Evolutionary conservation across 805 yeast genomes (phyloP).

Genomic region (Metschnikowia reukaufii): DNA sequence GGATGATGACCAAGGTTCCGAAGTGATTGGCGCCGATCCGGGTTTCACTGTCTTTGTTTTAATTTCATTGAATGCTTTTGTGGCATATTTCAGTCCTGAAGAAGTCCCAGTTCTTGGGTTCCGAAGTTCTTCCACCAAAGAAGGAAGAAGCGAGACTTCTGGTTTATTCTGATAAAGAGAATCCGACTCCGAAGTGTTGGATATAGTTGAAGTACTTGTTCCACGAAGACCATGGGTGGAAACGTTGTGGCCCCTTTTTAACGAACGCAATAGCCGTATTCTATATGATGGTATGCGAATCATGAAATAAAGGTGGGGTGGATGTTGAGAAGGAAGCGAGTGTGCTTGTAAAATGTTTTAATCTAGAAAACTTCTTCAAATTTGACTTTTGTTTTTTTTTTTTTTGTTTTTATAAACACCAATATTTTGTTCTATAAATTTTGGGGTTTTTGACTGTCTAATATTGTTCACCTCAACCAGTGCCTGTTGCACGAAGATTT

Average conservation of each 20-base stretch:
- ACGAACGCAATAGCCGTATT: constrained; percentile 7
- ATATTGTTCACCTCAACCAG: background rate
- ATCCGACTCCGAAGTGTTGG: background rate
- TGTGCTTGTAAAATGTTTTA: background rate
- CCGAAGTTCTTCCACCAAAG: constrained; percentile 19
- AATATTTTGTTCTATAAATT: background rate
- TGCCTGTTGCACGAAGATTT: constrained; percentile 2
- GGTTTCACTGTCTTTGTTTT: constrained; percentile 4
- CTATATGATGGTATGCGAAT: constrained; percentile 7
- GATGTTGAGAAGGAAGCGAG: background rate
- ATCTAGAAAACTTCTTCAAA: no score
- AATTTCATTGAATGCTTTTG: constrained; percentile 20
- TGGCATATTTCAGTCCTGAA: constrained; percentile 3
- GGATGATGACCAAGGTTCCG: constrained; percentile 39
- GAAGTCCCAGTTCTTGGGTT: constrained; percentile 6
- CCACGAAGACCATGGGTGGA: constrained; percentile 2
- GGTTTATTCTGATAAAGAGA: constrained; percentile 1
- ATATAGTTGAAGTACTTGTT: constrained; percentile 3
- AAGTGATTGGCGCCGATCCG: constrained; percentile 15
- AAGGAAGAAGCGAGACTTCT: constrained; percentile 15
- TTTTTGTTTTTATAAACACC: background rate
- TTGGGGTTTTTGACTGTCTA: background rate
- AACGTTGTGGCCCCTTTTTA: constrained; percentile 2
- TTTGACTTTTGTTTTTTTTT: background rate
- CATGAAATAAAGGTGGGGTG: constrained; percentile 3